Conservation (phyloP, 2,329 filamentous ascomycete species). For the Hymenoscyphus repandus region DNA sequence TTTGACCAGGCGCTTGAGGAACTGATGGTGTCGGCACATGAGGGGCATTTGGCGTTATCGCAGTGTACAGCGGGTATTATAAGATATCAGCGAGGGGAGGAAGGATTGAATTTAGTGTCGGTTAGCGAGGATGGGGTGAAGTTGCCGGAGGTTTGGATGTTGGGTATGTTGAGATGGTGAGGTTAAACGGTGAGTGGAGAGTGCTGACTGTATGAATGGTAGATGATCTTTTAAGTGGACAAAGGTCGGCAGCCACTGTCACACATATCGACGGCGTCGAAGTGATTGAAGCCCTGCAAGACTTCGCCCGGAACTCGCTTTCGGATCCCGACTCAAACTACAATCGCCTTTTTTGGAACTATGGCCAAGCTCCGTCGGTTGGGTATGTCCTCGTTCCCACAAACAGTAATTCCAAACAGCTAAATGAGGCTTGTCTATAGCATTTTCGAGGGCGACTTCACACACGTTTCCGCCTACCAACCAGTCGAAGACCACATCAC, state of each 20-base stretch:
- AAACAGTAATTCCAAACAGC: neutral
- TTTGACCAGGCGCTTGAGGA: constrained; percentile 2
- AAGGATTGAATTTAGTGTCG: neutral
- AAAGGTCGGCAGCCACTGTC: no score
- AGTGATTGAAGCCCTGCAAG: neutral
- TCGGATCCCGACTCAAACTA: constrained; percentile 7
- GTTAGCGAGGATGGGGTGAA: constrained; percentile 6
- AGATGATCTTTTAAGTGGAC: no score
- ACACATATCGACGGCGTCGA: neutral
- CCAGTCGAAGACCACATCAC: constrained; percentile 1
- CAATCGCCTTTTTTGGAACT: neutral
- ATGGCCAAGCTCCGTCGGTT: neutral
- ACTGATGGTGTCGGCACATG: constrained; percentile 2
- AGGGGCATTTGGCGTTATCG: constrained; percentile 1
- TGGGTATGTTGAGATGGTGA: neutral
- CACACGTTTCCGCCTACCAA: neutral
- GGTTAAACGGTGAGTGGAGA: no score
- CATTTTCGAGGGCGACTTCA: neutral
- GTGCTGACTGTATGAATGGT: no score
- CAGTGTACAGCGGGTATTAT: constrained; percentile 5
- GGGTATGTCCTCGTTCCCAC: neutral
- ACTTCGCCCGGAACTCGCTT: no score
- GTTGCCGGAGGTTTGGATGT: neutral
- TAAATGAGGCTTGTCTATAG: neutral
- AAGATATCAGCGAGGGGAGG: neutral